Evolutionary conservation across 2,329 filamentous ascomycete species (phyloP), one percentile per base, ranked within the genome.

Genomic region (Nannizziopsis barbatae): DNA sequence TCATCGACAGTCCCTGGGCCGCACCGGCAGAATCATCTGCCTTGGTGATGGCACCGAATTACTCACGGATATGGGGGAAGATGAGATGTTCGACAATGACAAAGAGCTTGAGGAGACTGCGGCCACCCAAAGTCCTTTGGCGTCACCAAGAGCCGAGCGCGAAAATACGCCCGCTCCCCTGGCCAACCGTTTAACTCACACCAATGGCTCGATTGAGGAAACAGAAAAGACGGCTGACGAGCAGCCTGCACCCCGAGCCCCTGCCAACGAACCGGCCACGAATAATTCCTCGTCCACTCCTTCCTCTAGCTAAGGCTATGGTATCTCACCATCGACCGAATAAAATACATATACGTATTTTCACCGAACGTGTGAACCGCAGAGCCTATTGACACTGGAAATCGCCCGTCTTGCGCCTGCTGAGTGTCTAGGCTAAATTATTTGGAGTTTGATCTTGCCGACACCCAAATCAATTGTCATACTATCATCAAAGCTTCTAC

Each of bases 1-100:
- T 50, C 62, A 60, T 48, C 68, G 68, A 51, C 62, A 83, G 61
- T 80, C 78, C 66, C 79, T 82, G 65, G 84, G 83, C 65, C 79
- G 80, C 66, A 71, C 73, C 51, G 87, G 88, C 58, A 82, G 89
- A 60, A 88, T 95, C 66, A 96, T 96, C 67, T 82, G 95, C 64
- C 79, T 98, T 58, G 89, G 90, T 57, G 89, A 96, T 72, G 92
- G 90, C 60, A 94, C 87, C 61, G 89, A 95, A 73, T 80, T 94
- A 65, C 75, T 89, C 62, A 87, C 86, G 58, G 87, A 92, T 68
- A 84, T 84, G 64, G 82, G 88, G 67, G 88, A 95, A 63, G 81
- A 84, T 55, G 88, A 95, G 60, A 90, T 95, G 82, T 94, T 95
- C 69, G 87, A 95, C 66, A 83, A 88, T 60, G 86, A 93, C 62